These are phyloP conservation scores for Pichia sp. DNA, from an alignment of 1,139 yeast species.

Conservation along the genomic window DNA sequence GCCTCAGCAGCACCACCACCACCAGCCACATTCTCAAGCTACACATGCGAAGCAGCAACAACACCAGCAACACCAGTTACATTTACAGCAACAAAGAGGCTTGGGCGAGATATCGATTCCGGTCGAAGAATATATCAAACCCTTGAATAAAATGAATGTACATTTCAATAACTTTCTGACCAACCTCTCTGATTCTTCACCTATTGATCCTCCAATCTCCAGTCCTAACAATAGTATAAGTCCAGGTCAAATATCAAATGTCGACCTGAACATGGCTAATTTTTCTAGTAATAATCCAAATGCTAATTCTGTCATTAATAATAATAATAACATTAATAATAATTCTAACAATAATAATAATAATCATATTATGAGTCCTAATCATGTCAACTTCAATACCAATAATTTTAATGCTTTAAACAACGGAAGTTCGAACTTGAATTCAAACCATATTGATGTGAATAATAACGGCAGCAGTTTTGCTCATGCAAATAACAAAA, in stretches of 20 bases:
- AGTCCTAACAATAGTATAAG: constrained; percentile 14
- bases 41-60: not conserved
- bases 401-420: not conserved
- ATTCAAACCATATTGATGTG: not conserved
- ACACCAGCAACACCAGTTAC: constrained; percentile 7
- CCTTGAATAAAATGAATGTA: constrained; percentile 32
- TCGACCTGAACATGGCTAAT: constrained; percentile 1
- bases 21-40: not conserved
- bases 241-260: constrained; percentile 8
- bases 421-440: not conserved
- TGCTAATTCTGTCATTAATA: not conserved
- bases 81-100: constrained; percentile 24
- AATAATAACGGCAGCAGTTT: not conserved
- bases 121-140: constrained; percentile 40
- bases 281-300: not conserved
- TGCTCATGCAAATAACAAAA: not conserved
- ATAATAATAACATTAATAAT: not conserved
- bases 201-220: constrained; percentile 2
- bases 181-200: constrained; percentile 19
- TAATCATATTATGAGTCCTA: not conserved
- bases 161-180: constrained; percentile 32
- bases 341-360: not conserved
- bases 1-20: constrained; percentile 6
- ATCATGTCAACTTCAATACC: not conserved
- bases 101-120: constrained; percentile 45